Evolutionary conservation across 352 stramenopile species (phyloP).

Genomic region (Thalassiosira ordinaria): DNA sequence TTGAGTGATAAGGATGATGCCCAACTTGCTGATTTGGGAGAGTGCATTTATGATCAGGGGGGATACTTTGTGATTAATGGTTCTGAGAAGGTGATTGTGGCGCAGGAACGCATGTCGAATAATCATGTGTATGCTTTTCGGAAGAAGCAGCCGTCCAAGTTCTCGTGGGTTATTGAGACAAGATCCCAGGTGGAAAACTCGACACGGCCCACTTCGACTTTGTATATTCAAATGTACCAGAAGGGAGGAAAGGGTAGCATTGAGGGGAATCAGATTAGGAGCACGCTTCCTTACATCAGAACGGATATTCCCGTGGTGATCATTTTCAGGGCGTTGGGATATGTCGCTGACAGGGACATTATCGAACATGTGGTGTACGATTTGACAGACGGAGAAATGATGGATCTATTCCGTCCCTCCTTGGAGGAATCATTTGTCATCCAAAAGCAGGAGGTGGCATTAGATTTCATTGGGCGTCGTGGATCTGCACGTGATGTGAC

Average conservation of each 20-base stretch:
- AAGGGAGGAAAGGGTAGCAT: conserved; percentile 94
- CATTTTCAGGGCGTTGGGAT: conserved; percentile 98
- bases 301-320: conserved; percentile 99
- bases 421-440: conserved; percentile 99
- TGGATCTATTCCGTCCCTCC: conserved; percentile 98
- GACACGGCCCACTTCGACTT: conserved; percentile 93
- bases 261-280: conserved; percentile 98
- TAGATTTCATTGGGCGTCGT: conserved; percentile 98
- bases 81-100: conserved; percentile 95
- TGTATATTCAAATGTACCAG: conserved; percentile 99
- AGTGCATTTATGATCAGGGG: conserved; percentile 99
- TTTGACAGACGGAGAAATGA: conserved; percentile 97
- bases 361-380: conserved; percentile 99
- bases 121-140: conserved; percentile 99
- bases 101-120: conserved; percentile 99
- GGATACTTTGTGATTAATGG: conserved; percentile 98
- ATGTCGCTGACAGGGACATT: conserved; percentile 96
- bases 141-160: conserved; percentile 97
- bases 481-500: conserved; percentile 93
- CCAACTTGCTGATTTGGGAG: conserved; percentile 86
- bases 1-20: conserved; percentile 89
- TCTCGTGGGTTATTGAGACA: conserved; percentile 94
- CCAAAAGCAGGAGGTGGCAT: conserved; percentile 95
- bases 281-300: conserved; percentile 97
- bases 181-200: conserved; percentile 95